Percentiles rank a stretch among this genome's conserved stretches.
Conservation (phyloP, 1,284 basidiomycete species). For the Microstroma glucosiphilum region DNA sequence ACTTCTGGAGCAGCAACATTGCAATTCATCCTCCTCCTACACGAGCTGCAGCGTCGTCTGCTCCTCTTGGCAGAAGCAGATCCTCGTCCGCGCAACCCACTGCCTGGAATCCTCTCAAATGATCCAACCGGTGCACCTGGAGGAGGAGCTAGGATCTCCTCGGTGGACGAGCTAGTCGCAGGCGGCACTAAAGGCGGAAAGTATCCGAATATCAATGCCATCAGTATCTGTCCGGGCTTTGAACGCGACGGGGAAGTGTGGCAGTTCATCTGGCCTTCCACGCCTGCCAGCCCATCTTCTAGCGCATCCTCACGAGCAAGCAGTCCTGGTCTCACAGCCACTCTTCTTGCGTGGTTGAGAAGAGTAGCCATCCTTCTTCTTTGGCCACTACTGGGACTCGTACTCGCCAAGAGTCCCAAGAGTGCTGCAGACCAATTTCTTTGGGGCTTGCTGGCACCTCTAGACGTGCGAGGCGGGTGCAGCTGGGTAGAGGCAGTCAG, state of each 20-base stretch:
- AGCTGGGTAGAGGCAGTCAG: not conserved
- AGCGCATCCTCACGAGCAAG: not conserved
- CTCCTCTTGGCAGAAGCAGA: slow-evolving; percentile 38
- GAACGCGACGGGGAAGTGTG: slow-evolving; percentile 28
- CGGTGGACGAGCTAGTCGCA: not conserved
- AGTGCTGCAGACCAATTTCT: slow-evolving; percentile 9
- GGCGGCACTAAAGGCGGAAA: not conserved
- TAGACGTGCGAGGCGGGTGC: not conserved
- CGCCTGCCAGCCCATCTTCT: not conserved
- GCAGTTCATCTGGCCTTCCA: slow-evolving; percentile 7
- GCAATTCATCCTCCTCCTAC: slow-evolving; percentile 27
- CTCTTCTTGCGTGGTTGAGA: not conserved
- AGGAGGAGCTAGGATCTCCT: not conserved
- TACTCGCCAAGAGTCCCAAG: slow-evolving; percentile 11
- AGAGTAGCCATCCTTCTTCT: slow-evolving; percentile 5
- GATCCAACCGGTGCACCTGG: slow-evolving; percentile 3
- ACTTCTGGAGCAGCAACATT: slow-evolving; percentile 24
- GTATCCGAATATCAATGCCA: slow-evolving; percentile 25
- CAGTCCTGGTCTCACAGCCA: too few species aligned
- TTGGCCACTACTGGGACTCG: slow-evolving; percentile 10
- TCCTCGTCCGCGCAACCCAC: slow-evolving; percentile 25
- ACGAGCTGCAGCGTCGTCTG: slow-evolving; percentile 36
- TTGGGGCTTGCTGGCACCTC: not conserved
- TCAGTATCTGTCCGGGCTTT: slow-evolving; percentile 45
- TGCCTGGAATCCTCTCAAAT: slow-evolving; percentile 30